These are phyloP conservation scores for Fusarium oligoseptatum DNA, from an alignment of 2,329 filamentous ascomycete species.

Conservation along the genomic window DNA sequence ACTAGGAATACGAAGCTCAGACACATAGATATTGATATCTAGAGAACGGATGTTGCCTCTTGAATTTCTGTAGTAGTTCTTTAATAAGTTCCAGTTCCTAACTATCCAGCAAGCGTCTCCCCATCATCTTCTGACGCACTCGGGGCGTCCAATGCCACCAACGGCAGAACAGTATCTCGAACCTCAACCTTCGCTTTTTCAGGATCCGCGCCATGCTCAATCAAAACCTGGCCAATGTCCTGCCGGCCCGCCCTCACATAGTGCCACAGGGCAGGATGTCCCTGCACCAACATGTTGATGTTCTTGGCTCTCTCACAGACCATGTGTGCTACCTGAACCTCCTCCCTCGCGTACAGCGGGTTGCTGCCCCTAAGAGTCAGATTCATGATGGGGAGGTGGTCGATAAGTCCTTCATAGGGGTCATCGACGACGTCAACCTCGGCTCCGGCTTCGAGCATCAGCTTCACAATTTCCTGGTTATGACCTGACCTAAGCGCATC, in stretches of 20 bases:
- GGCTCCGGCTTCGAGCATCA: constrained; percentile 26
- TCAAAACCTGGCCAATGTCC: constrained; percentile 30
- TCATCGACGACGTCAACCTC: constrained; percentile 27
- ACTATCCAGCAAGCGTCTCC: not conserved
- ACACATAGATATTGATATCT: not conserved
- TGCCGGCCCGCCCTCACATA: constrained; percentile 23
- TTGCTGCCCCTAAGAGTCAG: constrained; percentile 21
- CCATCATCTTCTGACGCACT: not conserved
- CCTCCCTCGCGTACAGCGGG: constrained; percentile 13
- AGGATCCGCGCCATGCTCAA: constrained; percentile 25
- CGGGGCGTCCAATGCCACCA: constrained; percentile 5
- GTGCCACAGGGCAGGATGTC: constrained; percentile 29
- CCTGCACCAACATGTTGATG: constrained; percentile 18
- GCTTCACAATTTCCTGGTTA: constrained; percentile 14
- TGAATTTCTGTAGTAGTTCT: not conserved
- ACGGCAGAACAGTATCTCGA: constrained; percentile 8
- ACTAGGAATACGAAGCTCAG: not conserved
- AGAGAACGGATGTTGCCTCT: not conserved
- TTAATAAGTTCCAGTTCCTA: not conserved
- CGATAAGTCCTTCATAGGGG: not conserved
- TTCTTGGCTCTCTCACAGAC: constrained; percentile 26
- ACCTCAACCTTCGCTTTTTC: constrained; percentile 29
- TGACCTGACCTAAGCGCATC: constrained; percentile 17
- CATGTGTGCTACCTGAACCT: constrained; percentile 18
- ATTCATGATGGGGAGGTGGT: constrained; percentile 32